phyloP scores from a whole-genome alignment of 2,329 filamentous ascomycete genomes.

The Cladophialophora immunda region DNA sequence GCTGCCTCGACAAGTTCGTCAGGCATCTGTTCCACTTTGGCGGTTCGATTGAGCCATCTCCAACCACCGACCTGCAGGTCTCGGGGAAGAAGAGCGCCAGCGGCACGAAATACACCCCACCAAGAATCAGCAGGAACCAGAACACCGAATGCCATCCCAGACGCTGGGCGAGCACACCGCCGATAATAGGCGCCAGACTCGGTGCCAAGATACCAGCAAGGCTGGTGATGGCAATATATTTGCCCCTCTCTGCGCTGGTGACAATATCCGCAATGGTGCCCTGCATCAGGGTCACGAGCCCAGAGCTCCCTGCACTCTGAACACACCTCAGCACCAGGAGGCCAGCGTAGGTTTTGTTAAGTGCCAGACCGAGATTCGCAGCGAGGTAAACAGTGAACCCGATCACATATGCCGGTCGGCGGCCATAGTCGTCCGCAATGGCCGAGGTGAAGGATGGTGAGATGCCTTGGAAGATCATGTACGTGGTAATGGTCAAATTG shows the following conservation, averaged over 20 bases:
- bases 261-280: slow-evolving; percentile 53
- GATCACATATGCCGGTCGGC: slow-evolving; percentile 59
- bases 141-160: slow-evolving; percentile 63
- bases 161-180: slow-evolving; percentile 56
- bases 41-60: slow-evolving; percentile 49
- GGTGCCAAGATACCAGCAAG: slow-evolving; percentile 51
- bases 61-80: slow-evolving; percentile 49
- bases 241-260: slow-evolving; percentile 51
- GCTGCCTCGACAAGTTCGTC: slow-evolving; percentile 19
- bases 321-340: slow-evolving; percentile 51
- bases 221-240: slow-evolving; percentile 51
- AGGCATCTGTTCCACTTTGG: slow-evolving; percentile 48
- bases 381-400: slow-evolving; percentile 54
- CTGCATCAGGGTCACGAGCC: slow-evolving; percentile 50
- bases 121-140: slow-evolving; percentile 62
- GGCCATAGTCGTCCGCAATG: slow-evolving; percentile 59
- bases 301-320: slow-evolving; percentile 54
- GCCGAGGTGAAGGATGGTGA: slow-evolving; percentile 61
- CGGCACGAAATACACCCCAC: slow-evolving; percentile 44
- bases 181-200: slow-evolving; percentile 60
- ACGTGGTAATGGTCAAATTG: slow-evolving; percentile 45
- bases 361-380: slow-evolving; percentile 52
- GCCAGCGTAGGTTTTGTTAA: slow-evolving; percentile 49
- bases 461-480: slow-evolving; percentile 62
- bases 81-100: slow-evolving; percentile 47